A percentile compares a stretch with the other conserved stretches of the same genome.
Evolutionary conservation across 75 land plant species (phyloP).

Genomic region (Cupressus sempervirens): DNA sequence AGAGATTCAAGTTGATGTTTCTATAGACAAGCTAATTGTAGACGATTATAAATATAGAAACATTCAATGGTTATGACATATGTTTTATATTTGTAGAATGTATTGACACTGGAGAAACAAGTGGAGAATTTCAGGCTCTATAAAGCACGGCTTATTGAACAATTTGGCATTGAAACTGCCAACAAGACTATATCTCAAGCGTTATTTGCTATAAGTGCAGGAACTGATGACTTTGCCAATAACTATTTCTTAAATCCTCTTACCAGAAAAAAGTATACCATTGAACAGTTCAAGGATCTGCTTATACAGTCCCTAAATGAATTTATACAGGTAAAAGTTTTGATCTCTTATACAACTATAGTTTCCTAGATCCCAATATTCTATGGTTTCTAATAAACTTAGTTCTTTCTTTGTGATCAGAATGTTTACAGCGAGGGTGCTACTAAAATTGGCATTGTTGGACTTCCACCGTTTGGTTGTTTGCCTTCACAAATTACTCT

Average conservation of each 20-base stretch:
- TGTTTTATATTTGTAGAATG: too few species aligned
- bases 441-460: slow-evolving; percentile 46
- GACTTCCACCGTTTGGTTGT: slow-evolving; percentile 68
- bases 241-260: slow-evolving; percentile 76
- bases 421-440: slow-evolving; percentile 50
- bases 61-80: too few species aligned
- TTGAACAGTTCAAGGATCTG: slow-evolving; percentile 41
- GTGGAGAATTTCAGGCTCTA: too few species aligned
- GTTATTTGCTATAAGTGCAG: too few species aligned
- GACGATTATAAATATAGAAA: too few species aligned
- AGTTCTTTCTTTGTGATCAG: slow-evolving; percentile 19
- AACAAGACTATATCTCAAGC: too few species aligned
- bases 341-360: not conserved
- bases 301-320: slow-evolving; percentile 28
- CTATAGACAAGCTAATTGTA: too few species aligned
- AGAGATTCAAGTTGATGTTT: too few species aligned
- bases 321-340: slow-evolving; percentile 51
- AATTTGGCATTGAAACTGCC: too few species aligned
- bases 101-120: too few species aligned
- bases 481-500: slow-evolving; percentile 52
- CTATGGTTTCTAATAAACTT: too few species aligned
- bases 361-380: not conserved
- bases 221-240: not conserved
- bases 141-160: too few species aligned
- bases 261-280: slow-evolving; percentile 25